A percentile compares a stretch with the other conserved stretches of the same genome.
These are phyloP conservation scores for Yamagishiella unicocca DNA, from an alignment of 139 green algal genomes.

Conservation along the genomic window DNA sequence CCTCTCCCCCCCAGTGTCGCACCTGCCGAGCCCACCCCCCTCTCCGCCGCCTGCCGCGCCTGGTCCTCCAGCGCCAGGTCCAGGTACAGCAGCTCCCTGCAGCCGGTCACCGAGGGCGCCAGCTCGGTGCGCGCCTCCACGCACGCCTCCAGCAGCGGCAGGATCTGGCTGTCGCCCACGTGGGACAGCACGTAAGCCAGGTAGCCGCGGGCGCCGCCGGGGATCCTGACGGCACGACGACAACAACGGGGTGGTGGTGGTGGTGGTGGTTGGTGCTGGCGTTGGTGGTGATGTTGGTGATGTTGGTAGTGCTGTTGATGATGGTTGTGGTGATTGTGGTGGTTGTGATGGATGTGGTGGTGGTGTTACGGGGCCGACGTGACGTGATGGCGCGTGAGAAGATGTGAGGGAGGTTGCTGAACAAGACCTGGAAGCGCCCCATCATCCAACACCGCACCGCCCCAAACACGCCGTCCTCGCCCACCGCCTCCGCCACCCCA, in stretches of 20 bases:
- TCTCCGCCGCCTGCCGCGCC: constrained; percentile 75
- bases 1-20: background rate
- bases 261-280: too few relatives aligned
- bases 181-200: constrained; percentile 89
- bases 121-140: constrained; percentile 94
- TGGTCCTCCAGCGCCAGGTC: constrained; percentile 96
- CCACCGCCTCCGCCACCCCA: too few relatives aligned
- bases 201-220: constrained; percentile 77
- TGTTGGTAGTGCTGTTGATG: too few relatives aligned
- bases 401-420: background rate
- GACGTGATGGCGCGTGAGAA: background rate
- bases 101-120: constrained; percentile 62
- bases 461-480: too few relatives aligned
- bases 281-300: too few relatives aligned
- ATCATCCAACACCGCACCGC: too few relatives aligned
- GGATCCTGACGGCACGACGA: constrained; percentile 52
- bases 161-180: constrained; percentile 70
- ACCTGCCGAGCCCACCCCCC: constrained; percentile 59
- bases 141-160: constrained; percentile 90
- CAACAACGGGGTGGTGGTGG: too few relatives aligned
- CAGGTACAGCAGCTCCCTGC: constrained; percentile 95
- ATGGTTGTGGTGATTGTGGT: too few relatives aligned
- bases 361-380: background rate
- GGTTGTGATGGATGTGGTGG: background rate
- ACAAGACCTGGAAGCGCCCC: too few relatives aligned